phyloP scores from a whole-genome alignment of 1,139 yeast genomes.

The Yamadazyma kanchanaburiensis region DNA sequence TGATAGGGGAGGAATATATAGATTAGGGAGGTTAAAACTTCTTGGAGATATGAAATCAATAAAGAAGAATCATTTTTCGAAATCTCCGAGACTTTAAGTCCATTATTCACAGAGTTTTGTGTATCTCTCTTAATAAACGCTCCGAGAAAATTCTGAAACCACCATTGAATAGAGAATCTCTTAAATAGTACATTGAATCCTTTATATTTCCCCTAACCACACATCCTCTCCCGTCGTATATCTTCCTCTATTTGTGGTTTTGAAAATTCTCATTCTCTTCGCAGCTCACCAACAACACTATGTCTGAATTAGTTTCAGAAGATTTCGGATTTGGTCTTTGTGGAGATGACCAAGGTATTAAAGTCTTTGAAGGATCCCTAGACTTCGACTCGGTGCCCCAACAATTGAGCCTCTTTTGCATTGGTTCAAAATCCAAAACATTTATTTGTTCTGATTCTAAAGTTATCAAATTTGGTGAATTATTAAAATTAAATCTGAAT shows the following conservation, averaged over 20 bases:
- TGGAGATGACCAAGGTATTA: conserved; percentile 23
- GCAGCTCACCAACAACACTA: not conserved
- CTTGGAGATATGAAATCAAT: no score
- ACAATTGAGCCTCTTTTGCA: conserved; percentile 26
- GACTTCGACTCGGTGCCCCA: conserved; percentile 16
- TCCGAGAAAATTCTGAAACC: not conserved
- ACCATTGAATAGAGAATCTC: not conserved
- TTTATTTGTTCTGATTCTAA: conserved; percentile 34
- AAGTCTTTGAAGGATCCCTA: conserved; percentile 23
- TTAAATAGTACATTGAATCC: no score
- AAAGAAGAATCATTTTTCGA: no score
- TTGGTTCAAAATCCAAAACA: conserved; percentile 21
- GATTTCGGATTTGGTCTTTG: conserved; percentile 37
- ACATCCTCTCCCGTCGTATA: no score
- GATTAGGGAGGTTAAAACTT: no score
- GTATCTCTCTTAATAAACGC: no score
- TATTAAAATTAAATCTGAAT: conserved; percentile 7
- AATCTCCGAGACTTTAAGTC: no score
- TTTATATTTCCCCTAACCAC: no score
- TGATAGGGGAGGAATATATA: no score
- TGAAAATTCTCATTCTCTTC: no score
- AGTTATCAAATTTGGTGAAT: conserved; percentile 11
- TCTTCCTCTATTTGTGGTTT: no score
- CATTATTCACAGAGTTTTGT: no score
- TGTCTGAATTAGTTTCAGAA: conserved; percentile 29